These are phyloP conservation scores for Aspergillus sparsus DNA, from an alignment of 495 filamentous ascomycete genomes.

Conservation along the genomic window DNA sequence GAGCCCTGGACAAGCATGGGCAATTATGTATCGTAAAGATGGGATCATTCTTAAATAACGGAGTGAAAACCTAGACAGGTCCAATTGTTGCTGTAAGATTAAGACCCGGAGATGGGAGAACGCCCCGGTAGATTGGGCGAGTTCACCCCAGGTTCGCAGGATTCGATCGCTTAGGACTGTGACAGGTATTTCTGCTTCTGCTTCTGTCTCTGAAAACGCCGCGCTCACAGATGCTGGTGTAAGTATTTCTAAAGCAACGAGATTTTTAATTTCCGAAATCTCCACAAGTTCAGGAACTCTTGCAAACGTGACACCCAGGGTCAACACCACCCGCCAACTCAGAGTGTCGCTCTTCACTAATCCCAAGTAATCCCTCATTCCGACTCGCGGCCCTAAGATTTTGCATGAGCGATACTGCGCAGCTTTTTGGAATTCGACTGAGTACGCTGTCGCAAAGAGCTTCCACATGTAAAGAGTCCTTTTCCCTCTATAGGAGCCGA, in stretches of 20 bases:
- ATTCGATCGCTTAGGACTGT: constrained; percentile 39
- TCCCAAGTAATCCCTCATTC: constrained; percentile 37
- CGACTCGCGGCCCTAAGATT: constrained; percentile 26
- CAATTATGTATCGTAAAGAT: constrained; percentile 31
- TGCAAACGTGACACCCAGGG: constrained; percentile 29
- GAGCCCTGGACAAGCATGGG: constrained; percentile 28
- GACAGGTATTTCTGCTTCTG: constrained; percentile 7
- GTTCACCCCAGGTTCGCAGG: constrained; percentile 42
- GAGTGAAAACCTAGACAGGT: constrained; percentile 28
- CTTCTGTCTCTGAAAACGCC: constrained; percentile 8
- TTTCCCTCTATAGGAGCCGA: constrained; percentile 33
- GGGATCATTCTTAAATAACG: constrained; percentile 34
- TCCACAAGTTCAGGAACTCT: constrained; percentile 36
- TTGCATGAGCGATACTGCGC: constrained; percentile 29
- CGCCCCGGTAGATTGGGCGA: constrained; percentile 26
- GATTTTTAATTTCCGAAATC: constrained; percentile 37
- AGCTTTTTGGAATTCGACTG: constrained; percentile 30
- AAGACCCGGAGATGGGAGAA: constrained; percentile 42
- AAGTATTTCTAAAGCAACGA: constrained; percentile 41
- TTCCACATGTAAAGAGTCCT: constrained; percentile 47
- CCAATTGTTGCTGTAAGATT: constrained; percentile 31
- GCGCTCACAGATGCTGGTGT: constrained; percentile 8
- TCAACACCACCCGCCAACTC: constrained; percentile 37
- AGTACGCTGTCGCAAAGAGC: constrained; percentile 39
- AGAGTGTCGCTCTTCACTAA: constrained; percentile 32